Evolutionary conservation across 2,329 filamentous ascomycete genomes (phyloP).

Genomic region (Fusarium zealandicum): DNA sequence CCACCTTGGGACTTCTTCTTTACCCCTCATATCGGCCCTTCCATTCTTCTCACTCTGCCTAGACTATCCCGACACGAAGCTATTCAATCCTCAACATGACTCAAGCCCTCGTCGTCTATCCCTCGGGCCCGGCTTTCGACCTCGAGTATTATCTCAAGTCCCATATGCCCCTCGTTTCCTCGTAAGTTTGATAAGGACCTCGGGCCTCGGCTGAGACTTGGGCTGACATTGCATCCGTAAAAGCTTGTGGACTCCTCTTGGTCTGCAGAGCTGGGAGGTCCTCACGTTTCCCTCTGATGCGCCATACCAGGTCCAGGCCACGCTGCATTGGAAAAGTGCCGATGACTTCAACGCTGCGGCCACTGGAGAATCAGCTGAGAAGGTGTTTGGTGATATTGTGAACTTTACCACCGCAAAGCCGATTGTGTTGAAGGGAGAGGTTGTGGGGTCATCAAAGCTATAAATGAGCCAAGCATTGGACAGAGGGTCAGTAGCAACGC

Average conservation of each 20-base stretch:
- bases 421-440: conserved; percentile 33
- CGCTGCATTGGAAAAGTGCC: conserved; percentile 33
- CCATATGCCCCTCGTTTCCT: conserved; percentile 38
- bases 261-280: conserved; percentile 36
- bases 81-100: conserved; percentile 29
- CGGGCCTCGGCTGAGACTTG: too few species aligned
- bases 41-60: background rate
- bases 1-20: background rate
- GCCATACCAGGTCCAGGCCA: conserved; percentile 36
- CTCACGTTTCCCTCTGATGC: conserved; percentile 26
- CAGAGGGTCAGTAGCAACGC: too few species aligned
- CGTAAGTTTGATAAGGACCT: conserved; percentile 19
- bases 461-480: too few species aligned
- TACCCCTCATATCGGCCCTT: background rate
- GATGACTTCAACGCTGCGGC: conserved; percentile 29
- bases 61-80: background rate
- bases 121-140: conserved; percentile 39
- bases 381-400: conserved; percentile 37
- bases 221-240: background rate
- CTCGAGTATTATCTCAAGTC: conserved; percentile 38
- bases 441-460: background rate
- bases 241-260: conserved; percentile 31
- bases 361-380: background rate
- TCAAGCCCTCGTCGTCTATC: conserved; percentile 38
- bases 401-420: conserved; percentile 34